These are phyloP conservation scores for Penicillium crystallinum DNA, from an alignment of 495 filamentous ascomycete genomes.

Conservation along the genomic window DNA sequence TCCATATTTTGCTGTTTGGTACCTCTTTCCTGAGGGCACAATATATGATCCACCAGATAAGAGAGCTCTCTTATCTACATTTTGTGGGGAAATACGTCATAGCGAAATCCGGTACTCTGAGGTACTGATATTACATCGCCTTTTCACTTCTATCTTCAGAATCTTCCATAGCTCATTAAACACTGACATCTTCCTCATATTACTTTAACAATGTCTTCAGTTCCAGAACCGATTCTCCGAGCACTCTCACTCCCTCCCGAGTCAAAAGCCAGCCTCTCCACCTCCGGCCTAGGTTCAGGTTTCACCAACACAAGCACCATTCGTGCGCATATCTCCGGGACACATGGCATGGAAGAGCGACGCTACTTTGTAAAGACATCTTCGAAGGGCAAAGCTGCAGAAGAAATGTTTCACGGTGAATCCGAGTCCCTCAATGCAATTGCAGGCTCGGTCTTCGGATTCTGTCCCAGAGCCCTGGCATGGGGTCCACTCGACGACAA, in stretches of 20 bases:
- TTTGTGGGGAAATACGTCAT: too few species aligned
- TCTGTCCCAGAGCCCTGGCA: constrained; percentile 69
- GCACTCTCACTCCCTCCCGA: constrained; percentile 61
- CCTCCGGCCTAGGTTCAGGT: constrained; percentile 62
- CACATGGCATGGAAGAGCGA: constrained; percentile 46
- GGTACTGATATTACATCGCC: too few species aligned
- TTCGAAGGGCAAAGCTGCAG: constrained; percentile 50
- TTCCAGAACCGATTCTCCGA: constrained; percentile 56
- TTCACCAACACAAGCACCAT: constrained; percentile 73
- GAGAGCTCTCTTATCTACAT: too few species aligned
- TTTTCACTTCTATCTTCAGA: too few species aligned
- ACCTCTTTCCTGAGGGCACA: too few species aligned
- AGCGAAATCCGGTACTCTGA: too few species aligned
- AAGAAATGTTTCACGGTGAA: constrained; percentile 82
- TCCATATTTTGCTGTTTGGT: too few species aligned
- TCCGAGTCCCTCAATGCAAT: constrained; percentile 79
- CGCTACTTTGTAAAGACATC: constrained; percentile 81
- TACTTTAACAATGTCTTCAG: constrained; percentile 19
- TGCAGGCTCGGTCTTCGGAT: constrained; percentile 59
- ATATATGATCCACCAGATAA: too few species aligned
- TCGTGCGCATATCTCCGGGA: constrained; percentile 37
- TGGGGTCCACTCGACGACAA: constrained; percentile 55
- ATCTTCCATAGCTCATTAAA: too few species aligned
- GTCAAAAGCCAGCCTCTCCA: constrained; percentile 45
- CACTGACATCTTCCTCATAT: neutral